Conservation (phyloP, 176 grass and related monocot genomes). For the Tillandsia fasciculata region DNA sequence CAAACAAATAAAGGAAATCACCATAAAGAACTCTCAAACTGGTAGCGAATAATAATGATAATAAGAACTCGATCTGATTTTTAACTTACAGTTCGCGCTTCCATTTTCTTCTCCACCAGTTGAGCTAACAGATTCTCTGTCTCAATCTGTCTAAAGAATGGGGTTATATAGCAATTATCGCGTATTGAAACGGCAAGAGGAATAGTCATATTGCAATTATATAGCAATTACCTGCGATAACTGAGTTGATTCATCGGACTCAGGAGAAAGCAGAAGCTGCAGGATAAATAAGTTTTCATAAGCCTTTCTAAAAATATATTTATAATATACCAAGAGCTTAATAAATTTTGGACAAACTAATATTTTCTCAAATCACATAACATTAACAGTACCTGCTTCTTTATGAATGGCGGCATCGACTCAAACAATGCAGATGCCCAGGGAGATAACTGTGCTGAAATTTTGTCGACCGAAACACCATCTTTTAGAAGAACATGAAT, state of each 20-base stretch:
- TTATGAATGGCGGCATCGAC: slow-evolving; percentile 56
- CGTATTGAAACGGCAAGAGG: neutral
- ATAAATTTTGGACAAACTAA: neutral
- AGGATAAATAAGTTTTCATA: neutral
- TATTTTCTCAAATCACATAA: neutral
- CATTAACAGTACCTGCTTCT: slow-evolving; percentile 42
- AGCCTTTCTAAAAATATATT: neutral
- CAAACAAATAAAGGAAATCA: neutral
- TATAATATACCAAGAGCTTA: neutral
- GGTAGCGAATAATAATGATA: neutral
- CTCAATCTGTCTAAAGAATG: slow-evolving; percentile 42
- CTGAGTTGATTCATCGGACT: slow-evolving; percentile 71
- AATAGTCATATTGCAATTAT: no score
- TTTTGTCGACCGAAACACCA: slow-evolving; percentile 39
- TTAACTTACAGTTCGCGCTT: slow-evolving; percentile 43
- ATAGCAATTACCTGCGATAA: slow-evolving; percentile 43
- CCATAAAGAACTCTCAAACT: neutral
- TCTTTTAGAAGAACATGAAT: slow-evolving; percentile 57
- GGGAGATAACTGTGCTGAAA: slow-evolving; percentile 41
- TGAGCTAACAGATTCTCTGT: slow-evolving; percentile 64
- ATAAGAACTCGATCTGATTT: neutral
- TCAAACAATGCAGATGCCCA: slow-evolving; percentile 64
- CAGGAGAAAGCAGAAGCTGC: slow-evolving; percentile 61
- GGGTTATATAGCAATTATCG: neutral
- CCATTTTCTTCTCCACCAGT: slow-evolving; percentile 60